Conservation (phyloP, 2,329 filamentous ascomycete species). For the Exophiala xenobiotica region DNA sequence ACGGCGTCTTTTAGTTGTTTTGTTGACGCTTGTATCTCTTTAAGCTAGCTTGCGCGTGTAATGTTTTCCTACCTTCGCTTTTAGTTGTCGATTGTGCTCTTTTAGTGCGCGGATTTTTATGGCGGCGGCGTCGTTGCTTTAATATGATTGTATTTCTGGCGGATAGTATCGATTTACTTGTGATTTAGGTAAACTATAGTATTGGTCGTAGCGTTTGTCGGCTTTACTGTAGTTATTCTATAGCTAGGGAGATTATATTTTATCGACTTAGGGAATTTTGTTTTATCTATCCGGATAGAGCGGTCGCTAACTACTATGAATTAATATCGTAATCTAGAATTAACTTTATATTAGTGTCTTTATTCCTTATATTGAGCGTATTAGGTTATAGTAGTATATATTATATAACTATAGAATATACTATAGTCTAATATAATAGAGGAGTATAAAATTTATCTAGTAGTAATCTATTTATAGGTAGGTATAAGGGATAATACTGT, state of each 20-base stretch:
- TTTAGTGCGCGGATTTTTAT: neutral
- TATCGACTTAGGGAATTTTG: neutral
- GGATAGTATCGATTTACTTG: neutral
- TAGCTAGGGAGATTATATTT: neutral
- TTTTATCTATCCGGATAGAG: neutral
- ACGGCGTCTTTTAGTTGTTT: slow-evolving; percentile 2
- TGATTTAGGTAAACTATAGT: neutral
- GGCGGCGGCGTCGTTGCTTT: neutral
- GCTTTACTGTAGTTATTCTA: neutral
- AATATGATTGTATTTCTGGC: neutral
- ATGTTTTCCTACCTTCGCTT: neutral
- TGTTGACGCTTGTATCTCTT: neutral
- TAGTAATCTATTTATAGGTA: no score
- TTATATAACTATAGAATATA: no score
- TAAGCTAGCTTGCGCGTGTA: neutral
- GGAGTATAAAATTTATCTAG: no score
- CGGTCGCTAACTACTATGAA: neutral
- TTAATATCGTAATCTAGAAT: neutral
- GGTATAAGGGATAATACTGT: no score
- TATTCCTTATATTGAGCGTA: neutral
- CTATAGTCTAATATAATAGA: no score
- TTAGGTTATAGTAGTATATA: neutral
- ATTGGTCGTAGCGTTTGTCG: neutral
- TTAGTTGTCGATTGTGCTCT: neutral
- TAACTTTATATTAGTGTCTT: neutral